phyloP scores from a whole-genome alignment of 441 rosid species.

The Arabidopsis lyrata region DNA sequence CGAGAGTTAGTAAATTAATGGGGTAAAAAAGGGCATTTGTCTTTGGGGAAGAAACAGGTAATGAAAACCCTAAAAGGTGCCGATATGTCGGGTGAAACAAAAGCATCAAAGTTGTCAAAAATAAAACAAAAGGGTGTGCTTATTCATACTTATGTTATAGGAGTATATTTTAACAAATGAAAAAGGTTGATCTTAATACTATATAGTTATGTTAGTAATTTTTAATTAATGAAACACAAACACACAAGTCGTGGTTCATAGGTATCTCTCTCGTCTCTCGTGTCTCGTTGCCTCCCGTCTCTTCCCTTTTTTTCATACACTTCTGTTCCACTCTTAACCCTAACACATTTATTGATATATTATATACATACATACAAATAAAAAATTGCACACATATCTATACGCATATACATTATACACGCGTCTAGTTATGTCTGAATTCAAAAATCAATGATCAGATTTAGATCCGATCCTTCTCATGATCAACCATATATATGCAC shows the following conservation, averaged over 20 bases:
- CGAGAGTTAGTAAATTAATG: conserved; percentile 24
- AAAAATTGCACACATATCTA: conserved; percentile 36
- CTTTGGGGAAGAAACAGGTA: conserved; percentile 47
- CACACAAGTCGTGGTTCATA: conserved; percentile 35
- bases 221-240: conserved; percentile 18
- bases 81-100: conserved; percentile 51
- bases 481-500: conserved; percentile 10
- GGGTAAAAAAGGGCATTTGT: conserved; percentile 42
- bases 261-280: conserved; percentile 46
- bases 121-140: conserved; percentile 47
- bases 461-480: conserved; percentile 29
- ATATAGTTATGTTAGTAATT: conserved; percentile 1
- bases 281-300: conserved; percentile 39
- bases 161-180: background rate
- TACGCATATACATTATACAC: conserved; percentile 10
- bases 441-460: conserved; percentile 34
- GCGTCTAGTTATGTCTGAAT: conserved; percentile 36
- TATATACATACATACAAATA: background rate
- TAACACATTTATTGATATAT: conserved; percentile 36
- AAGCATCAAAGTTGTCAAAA: conserved; percentile 51
- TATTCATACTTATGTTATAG: conserved; percentile 44
- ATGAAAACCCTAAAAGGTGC: conserved; percentile 53
- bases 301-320: conserved; percentile 36
- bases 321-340: conserved; percentile 44
- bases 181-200: conserved; percentile 3